Evolutionary conservation across 2,329 filamentous ascomycete genomes (phyloP).

Genomic region (Arthrobotrys musiformis): DNA sequence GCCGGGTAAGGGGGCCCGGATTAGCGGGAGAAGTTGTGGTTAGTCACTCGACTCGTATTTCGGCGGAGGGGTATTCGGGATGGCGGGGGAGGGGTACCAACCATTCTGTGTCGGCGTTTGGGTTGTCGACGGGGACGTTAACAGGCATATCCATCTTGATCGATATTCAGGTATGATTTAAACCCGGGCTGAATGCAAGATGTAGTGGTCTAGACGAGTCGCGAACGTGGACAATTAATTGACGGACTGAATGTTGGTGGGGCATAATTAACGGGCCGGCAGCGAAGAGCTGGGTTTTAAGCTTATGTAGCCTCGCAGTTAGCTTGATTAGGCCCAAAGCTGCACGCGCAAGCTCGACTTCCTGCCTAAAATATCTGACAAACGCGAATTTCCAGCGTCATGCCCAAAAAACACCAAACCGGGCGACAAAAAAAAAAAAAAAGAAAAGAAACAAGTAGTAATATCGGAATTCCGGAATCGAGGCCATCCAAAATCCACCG

Average conservation of each 20-base stretch:
- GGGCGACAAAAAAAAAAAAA: neutral
- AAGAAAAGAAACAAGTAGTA: too few species aligned
- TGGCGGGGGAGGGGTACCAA: conserved; percentile 62
- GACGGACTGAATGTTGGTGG: conserved; percentile 12
- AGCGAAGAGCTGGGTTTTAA: neutral
- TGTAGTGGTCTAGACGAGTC: neutral
- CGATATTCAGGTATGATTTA: neutral
- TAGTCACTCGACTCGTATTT: conserved; percentile 13
- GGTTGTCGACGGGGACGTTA: conserved; percentile 86
- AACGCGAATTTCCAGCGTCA: neutral
- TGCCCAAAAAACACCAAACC: too few species aligned
- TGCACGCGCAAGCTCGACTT: conserved; percentile 44
- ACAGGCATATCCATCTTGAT: conserved; percentile 59
- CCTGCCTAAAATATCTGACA: conserved; percentile 45
- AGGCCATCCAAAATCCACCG: too few species aligned
- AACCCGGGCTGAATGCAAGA: neutral
- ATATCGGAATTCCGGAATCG: too few species aligned
- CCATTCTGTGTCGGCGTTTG: conserved; percentile 99
- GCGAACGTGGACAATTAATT: neutral
- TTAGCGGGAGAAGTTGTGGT: conserved; percentile 34
- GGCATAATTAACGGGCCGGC: neutral
- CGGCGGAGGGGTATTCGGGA: conserved; percentile 37
- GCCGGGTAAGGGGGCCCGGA: conserved; percentile 41
- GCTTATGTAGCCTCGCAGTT: conserved; percentile 18
- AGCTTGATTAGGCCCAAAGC: conserved; percentile 12